Conservation (phyloP, 208 protist genomes). For the Crithidia fasciculata region DNA sequence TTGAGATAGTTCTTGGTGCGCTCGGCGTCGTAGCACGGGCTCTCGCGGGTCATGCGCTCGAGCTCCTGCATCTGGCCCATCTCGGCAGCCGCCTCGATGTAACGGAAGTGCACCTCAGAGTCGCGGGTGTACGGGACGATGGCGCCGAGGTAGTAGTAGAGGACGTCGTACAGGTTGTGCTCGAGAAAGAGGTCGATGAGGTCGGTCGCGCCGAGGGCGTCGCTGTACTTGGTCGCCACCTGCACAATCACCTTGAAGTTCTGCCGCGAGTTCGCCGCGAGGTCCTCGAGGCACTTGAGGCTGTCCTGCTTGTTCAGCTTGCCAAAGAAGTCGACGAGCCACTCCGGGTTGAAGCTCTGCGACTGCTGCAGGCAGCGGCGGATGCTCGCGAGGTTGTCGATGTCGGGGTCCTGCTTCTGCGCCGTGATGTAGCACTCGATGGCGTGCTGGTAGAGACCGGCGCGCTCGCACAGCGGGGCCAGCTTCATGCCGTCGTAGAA, state of each 20-base stretch:
- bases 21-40: slow-evolving; percentile 97
- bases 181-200: slow-evolving; percentile 98
- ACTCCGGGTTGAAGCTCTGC: slow-evolving; percentile 94
- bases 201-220: slow-evolving; percentile 92
- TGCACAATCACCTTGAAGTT: slow-evolving; percentile 99
- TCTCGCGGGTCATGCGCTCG: slow-evolving; percentile 99
- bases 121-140: slow-evolving; percentile 97
- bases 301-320: slow-evolving; percentile 95
- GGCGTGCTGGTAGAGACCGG: slow-evolving; percentile 96
- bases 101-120: slow-evolving; percentile 99
- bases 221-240: slow-evolving; percentile 98
- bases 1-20: slow-evolving; percentile 99
- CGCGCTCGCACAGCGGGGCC: slow-evolving; percentile 98
- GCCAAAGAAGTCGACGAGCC: slow-evolving; percentile 97
- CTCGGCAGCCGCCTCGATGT: slow-evolving; percentile 99
- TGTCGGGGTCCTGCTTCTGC: slow-evolving; percentile 75
- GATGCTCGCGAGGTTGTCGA: slow-evolving; percentile 96
- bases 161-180: slow-evolving; percentile 95
- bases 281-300: slow-evolving; percentile 97
- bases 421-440: slow-evolving; percentile 98
- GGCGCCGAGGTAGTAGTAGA: slow-evolving; percentile 97
- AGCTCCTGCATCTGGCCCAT: slow-evolving; percentile 98
- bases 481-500: slow-evolving; percentile 98
- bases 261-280: slow-evolving; percentile 95
- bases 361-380: slow-evolving; percentile 98